Base-by-base conservation (phyloP, 345 rosid genomes). In the Arabis hirsuta region DNA sequence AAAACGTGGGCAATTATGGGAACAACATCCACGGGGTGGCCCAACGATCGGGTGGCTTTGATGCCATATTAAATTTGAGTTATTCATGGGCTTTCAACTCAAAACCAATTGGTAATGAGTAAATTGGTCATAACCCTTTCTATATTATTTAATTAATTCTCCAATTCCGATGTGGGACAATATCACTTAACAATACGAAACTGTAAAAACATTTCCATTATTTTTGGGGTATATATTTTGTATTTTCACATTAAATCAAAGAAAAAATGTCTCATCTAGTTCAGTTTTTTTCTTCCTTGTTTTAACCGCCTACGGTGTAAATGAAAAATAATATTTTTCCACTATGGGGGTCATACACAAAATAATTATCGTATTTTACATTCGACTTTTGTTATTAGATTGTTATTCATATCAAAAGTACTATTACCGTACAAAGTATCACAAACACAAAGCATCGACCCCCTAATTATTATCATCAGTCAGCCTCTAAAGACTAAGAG, bases 401-500 rank as follows among this genome's bases (percentile, higher is more conserved):
- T 20, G 20, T 22, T 29, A 48, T 50, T 24, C 42, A 34, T 22
- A n/a, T 26, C 26, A 65, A 50, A 24, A 34, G 57, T 38, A 41
- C 39, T 34, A 14, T 41, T 65, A 20, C 39, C 31, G 16, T 61
- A n/a, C 34, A 60, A 36, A 36, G 48, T 12, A 39, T 39, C 24
- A 39, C 59, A 29, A 50, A 39, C 58, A 71, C 52, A 50, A 8
- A 16, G 39, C 26, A 50, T 27, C 9, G 8, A 19, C 39, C 51
- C 38, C 6, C 6, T 26, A 70, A 12, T 41, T 71, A 50, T 58
- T 42, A 36, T 51, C 45, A 9, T 59, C 43, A 16, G 13, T 20
- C 13, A 56, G 13, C 14, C 12, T 19, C n/a, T 6, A 20, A 48
- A 64, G 26, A 65, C 41, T 39, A 24, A 9, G 55, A 46, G 38